Evolutionary conservation across 164 flowering plant species (phyloP), one percentile per base, ranked within the genome.

Genomic region (Magnolia changhungtana): DNA sequence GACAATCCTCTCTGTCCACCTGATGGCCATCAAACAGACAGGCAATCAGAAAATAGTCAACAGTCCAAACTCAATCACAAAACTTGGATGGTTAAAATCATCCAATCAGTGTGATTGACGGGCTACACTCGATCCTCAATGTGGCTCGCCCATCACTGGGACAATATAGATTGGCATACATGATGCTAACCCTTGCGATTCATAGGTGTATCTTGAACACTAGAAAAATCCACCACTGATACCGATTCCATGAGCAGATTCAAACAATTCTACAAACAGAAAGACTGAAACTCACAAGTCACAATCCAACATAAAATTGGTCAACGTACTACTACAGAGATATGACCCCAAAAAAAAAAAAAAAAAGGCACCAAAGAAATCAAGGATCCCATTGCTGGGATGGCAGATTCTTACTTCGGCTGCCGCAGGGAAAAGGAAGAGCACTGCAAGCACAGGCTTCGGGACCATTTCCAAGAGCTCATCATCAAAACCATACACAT

Each of bases 391-490:
- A 52, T 52, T 14, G 59, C 59, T 52, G 6, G 19, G 70, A 37
- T 8, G 7, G 59, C 24, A 72, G 58, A 45, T 24, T 45, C 75
- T 74, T 1, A 92, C 99, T 98, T 96, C 75, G 14, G 87, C 10
- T 7, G 94, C 91, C 50, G 91, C 8, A 50, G 99, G 98, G 80
- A 86, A 93, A 24, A 96, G 96, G 76, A 90, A 93, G 66, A 94
- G 81, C 49, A 94, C 97, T 63, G 98, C 97, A 76, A 92, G 89
- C 2, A 93, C 96, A 66, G 98, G 99, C 82, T 96, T 84, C 7
- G 99, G 98, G 67, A 96, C 98, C 97, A 94, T 96, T 74, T 80
- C 95, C 79, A 96, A 79, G 55, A 96, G 92, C 68, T 96, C 99
- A 7, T 89, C 98, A 74, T 94, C 99, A 77, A 96, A 84, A 21